Base-by-base conservation (phyloP, 805 yeast genomes). In the Debaryomyces maramus region DNA sequence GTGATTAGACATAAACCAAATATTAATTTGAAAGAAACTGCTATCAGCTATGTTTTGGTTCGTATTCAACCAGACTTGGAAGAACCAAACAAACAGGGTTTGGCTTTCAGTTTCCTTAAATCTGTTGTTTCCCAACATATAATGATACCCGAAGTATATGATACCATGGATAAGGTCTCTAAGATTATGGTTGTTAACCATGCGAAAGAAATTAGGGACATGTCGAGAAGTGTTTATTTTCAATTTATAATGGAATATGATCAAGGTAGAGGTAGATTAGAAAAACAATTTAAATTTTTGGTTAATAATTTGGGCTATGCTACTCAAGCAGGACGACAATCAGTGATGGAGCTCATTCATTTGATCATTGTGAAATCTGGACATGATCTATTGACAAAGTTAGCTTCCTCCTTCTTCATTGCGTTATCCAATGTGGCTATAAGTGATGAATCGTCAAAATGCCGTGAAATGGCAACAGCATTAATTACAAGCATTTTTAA, bases 221-320 rank as follows among this genome's bases (percentile, higher is more conserved):
- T 85, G 61, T 80, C 97, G 6, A 77, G 98, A 61, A 78, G 87
- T 47, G 80, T 85, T 2, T 93, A 81, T 57, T 85, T 80, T 59
- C 89, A 83, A 52, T 93, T 93, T 52, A 65, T 93, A 55, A 85
- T 88, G 85, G 96, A 89, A 52, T 93, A 87, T 55, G 98, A 96
- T 52, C 97, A 91, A 65, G 89, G 98, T 22, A 75, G 82, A 51
- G 89, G 91, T 3, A 77, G 88, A 47, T 60, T 93, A 34, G 93
- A 86, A 47, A 86, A 83, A 51, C 95, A 88, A 48, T 83, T 91
- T 63, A 80, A 83, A 47, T 81, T 84, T 56, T 70, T 93, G 61
- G 85, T 90, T 6, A 79, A 78, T 40, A 93, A 93, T 58, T 67
- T 93, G 47, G 75, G 81, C 17, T 93, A 93, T 57, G 90, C 95